Evolutionary conservation across 2,329 filamentous ascomycete genomes (phyloP), one percentile per base, ranked within the genome.

Genomic region (Aspergillus melleus): DNA sequence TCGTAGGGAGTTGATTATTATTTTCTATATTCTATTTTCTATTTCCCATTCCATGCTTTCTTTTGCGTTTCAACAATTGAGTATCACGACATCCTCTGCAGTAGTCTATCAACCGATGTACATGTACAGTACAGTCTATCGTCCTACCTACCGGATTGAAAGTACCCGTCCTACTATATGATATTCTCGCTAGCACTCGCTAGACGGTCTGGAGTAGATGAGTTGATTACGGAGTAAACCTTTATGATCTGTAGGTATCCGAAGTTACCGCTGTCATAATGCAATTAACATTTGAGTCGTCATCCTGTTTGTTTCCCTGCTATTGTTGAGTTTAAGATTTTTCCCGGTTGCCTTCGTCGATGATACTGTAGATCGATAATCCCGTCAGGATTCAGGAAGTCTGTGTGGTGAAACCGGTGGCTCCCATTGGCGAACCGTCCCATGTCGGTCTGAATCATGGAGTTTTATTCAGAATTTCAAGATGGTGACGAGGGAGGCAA

Each of bases 401-500:
- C 54, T 42, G 54, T 56, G 47, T 56, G 54, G 44, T 42, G 29
- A 22, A 30, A 19, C 42, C 2, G 6, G 19, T 39, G n/a, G n/a
- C 32, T 39, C n/a, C 24, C 19, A 52, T 53, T 58, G 55, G 54
- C 10, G 22, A 47, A 19, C 50, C 30, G 30, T 39, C 42, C 39
- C 49, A 44, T 51, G 55, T 57, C 39, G 55, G 55, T 46, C 32
- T 52, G 49, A 46, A 52, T 52, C 49, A 57, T 57, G 55, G 36
- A 57, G 26, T 29, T 57, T 19, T 22, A 36, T 36, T 49, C 26
- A 24, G 16, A 29, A 24, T 24, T 44, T 44, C 39, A 44, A 44
- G 39, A 16, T 19, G 20, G 49, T 44, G 36, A 39, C 20, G 36
- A 26, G 30, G 22, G 22, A n/a, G 26, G 4, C 26, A 26, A 26